A percentile compares a stretch with the other conserved stretches of the same genome.
Evolutionary conservation across 192 early-diverging fungal species (phyloP).

Genomic region (Entomortierella chlamydospora): DNA sequence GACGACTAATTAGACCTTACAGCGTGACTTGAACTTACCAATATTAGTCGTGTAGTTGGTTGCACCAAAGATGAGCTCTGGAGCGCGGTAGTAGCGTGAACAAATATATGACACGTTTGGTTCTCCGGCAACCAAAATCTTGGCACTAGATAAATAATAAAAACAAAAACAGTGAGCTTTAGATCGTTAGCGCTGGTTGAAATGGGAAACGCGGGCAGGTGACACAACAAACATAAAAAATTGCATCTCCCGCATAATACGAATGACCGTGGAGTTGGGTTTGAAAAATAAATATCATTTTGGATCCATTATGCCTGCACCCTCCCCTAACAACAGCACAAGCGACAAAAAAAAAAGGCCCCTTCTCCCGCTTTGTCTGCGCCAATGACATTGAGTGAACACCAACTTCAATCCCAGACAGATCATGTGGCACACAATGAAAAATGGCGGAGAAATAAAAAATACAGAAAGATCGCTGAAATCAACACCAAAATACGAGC

Average conservation of each 20-base stretch:
- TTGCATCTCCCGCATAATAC: not conserved
- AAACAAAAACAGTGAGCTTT: not conserved
- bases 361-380: slow-evolving; percentile 1
- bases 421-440: slow-evolving; percentile 46
- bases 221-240: slow-evolving; percentile 26
- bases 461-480: slow-evolving; percentile 7
- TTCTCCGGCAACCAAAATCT: slow-evolving; percentile 93
- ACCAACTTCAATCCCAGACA: slow-evolving; percentile 47
- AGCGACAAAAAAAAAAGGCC: slow-evolving; percentile 1
- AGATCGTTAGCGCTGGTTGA: slow-evolving; percentile 14
- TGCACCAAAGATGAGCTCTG: slow-evolving; percentile 96
- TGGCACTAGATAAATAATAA: slow-evolving; percentile 71
- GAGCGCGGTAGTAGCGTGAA: slow-evolving; percentile 97
- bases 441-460: slow-evolving; percentile 19
- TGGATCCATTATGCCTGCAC: not conserved
- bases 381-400: slow-evolving; percentile 24
- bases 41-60: slow-evolving; percentile 91
- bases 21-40: slow-evolving; percentile 23
- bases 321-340: not conserved
- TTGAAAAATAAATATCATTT: slow-evolving; percentile 21
- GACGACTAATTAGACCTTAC: not conserved
- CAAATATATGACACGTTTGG: slow-evolving; percentile 99
- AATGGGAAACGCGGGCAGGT: slow-evolving; percentile 9
- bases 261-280: slow-evolving; percentile 16
- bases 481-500: too few relatives aligned